phyloP scores from a whole-genome alignment of 768 basidiomycete genomes.

The Gelatoporia subvermispora region DNA sequence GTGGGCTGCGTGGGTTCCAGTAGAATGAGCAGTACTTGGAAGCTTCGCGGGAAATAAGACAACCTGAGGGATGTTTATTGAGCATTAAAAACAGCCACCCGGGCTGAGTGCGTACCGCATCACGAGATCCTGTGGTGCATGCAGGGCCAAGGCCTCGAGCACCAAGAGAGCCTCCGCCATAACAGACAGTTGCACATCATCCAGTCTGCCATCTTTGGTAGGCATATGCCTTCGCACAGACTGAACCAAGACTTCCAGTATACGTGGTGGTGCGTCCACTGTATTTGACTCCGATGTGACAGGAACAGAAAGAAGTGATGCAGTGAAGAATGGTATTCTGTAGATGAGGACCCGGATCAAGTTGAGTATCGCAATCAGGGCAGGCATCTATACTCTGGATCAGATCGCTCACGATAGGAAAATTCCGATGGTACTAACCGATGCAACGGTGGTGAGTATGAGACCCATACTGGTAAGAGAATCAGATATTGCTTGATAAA shows the following conservation, averaged over 20 bases:
- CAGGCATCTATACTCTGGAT: constrained; percentile 31
- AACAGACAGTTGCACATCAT: constrained; percentile 16
- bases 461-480: constrained; percentile 17
- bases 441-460: constrained; percentile 9
- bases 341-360: constrained; percentile 44
- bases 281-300: constrained; percentile 14
- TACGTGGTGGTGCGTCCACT: constrained; percentile 23
- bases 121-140: constrained; percentile 37
- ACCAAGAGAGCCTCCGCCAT: constrained; percentile 40
- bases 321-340: constrained; percentile 44
- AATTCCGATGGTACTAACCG: constrained; percentile 28
- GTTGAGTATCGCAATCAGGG: constrained; percentile 48
- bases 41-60: constrained; percentile 32
- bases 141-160: constrained; percentile 51
- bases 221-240: constrained; percentile 38
- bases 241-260: constrained; percentile 37
- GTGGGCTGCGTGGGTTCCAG: constrained; percentile 47
- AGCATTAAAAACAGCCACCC: background rate
- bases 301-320: constrained; percentile 29
- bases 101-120: constrained; percentile 22
- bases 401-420: constrained; percentile 17
- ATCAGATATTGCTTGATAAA: constrained; percentile 10
- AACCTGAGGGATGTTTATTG: constrained; percentile 30
- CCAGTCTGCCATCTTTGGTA: constrained; percentile 19
- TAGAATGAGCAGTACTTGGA: constrained; percentile 41